phyloP scores from a whole-genome alignment of 2,329 filamentous ascomycete species.

The Colletotrichum zoysiae region DNA sequence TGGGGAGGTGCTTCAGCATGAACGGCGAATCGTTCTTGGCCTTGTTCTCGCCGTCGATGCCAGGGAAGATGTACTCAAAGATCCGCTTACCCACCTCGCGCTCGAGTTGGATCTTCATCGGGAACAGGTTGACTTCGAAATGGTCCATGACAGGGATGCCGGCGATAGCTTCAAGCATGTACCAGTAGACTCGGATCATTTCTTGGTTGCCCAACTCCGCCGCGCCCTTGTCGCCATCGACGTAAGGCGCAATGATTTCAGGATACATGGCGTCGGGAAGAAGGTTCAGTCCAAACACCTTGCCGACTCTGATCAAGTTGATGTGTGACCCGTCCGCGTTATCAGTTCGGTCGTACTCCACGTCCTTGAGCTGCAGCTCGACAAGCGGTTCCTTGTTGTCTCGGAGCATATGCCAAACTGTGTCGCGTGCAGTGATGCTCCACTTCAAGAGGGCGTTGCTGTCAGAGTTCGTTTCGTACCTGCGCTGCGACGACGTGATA shows the following conservation, averaged over 20 bases:
- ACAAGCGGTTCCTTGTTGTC: conserved; percentile 89
- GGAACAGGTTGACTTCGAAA: conserved; percentile 94
- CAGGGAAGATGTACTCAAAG: conserved; percentile 98
- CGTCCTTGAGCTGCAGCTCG: conserved; percentile 91
- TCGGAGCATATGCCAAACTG: conserved; percentile 96
- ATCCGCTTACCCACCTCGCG: conserved; percentile 91
- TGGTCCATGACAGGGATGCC: conserved; percentile 97
- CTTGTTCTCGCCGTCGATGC: conserved; percentile 70
- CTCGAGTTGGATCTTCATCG: conserved; percentile 93
- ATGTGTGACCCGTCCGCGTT: conserved; percentile 97
- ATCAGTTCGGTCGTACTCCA: conserved; percentile 94
- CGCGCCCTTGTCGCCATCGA: conserved; percentile 72
- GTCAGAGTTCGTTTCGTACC: conserved; percentile 79
- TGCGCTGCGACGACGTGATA: conserved; percentile 94
- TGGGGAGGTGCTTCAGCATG: conserved; percentile 60
- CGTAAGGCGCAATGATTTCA: conserved; percentile 92
- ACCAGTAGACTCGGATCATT: conserved; percentile 96
- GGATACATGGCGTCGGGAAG: conserved; percentile 93
- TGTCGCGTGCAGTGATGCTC: conserved; percentile 94
- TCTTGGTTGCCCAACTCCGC: conserved; percentile 72
- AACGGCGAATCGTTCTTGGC: conserved; percentile 72
- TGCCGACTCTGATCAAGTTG: conserved; percentile 90
- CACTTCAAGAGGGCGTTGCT: conserved; percentile 87
- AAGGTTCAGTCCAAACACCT: conserved; percentile 89
- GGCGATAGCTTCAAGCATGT: conserved; percentile 97